A percentile compares a stretch with the other conserved stretches of the same genome.
phyloP scores from a whole-genome alignment of 768 basidiomycete genomes.

The Rhizopogon vinicolor region DNA sequence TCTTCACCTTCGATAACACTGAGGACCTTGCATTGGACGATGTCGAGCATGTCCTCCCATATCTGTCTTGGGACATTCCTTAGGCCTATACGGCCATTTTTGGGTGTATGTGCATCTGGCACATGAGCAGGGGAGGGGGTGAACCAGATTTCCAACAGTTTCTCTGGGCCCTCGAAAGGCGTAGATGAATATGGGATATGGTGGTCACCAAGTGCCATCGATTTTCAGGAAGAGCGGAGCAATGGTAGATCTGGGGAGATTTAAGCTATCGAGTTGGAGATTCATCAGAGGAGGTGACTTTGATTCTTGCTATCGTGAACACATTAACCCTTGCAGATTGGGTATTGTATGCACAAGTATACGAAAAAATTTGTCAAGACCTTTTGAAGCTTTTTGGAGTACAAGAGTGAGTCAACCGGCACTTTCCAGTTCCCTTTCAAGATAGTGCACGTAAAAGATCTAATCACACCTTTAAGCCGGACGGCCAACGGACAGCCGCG shows the following conservation, averaged over 20 bases:
- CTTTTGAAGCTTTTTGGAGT: not conserved
- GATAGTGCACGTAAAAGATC: not conserved
- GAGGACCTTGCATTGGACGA: conserved; percentile 95
- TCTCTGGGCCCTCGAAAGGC: conserved; percentile 92
- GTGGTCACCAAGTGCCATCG: conserved; percentile 22
- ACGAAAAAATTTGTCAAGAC: not conserved
- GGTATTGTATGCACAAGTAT: not conserved
- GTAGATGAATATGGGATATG: conserved; percentile 28
- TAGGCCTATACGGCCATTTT: conserved; percentile 59
- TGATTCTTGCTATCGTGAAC: too few relatives aligned
- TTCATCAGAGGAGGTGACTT: not conserved
- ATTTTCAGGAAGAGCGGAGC: not conserved
- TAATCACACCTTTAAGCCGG: too few relatives aligned
- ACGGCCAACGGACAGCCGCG: too few relatives aligned
- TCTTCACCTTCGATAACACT: conserved; percentile 86
- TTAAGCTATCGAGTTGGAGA: conserved; percentile 47
- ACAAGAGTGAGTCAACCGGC: not conserved
- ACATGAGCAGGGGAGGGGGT: conserved; percentile 67
- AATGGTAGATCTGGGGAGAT: conserved; percentile 11
- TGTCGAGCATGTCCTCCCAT: conserved; percentile 97
- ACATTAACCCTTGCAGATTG: not conserved
- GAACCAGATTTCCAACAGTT: conserved; percentile 97
- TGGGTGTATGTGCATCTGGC: conserved; percentile 35
- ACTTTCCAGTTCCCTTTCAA: not conserved
- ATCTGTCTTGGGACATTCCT: conserved; percentile 66